Percentiles rank a stretch among this genome's conserved stretches.
Evolutionary conservation across 164 flowering plant species (phyloP).

Genomic region (Aristolochia californica): DNA sequence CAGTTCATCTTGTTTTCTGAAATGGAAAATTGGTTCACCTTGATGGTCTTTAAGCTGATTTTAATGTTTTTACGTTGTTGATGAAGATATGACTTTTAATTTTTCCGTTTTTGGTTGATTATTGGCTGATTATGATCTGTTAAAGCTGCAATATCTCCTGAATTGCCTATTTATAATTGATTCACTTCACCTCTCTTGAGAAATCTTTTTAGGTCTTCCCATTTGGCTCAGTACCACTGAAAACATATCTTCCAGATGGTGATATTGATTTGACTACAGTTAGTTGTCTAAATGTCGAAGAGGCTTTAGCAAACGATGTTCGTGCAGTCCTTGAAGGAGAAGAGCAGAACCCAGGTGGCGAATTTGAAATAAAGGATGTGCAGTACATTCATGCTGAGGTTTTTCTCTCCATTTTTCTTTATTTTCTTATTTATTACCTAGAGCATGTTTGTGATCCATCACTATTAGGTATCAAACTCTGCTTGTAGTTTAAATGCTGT

Average conservation of each 20-base stretch:
- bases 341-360: constrained; percentile 42
- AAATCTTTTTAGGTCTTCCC: constrained; percentile 55
- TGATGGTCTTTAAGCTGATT: no score
- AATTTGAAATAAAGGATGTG: constrained; percentile 73
- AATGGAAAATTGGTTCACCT: no score
- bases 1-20: no score
- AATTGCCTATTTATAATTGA: not conserved
- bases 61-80: no score
- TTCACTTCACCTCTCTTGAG: no score
- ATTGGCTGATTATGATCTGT: no score
- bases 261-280: constrained; percentile 80
- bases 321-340: constrained; percentile 53
- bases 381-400: constrained; percentile 88
- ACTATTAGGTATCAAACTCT: no score
- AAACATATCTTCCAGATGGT: constrained; percentile 97
- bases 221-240: constrained; percentile 88
- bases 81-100: no score
- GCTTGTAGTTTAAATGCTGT: no score
- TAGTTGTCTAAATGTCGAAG: constrained; percentile 40
- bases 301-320: constrained; percentile 48
- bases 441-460: no score
- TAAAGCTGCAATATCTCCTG: no score
- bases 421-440: not conserved
- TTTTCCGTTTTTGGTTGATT: no score
- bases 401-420: constrained; percentile 1